Conservation (phyloP, 2,329 filamentous ascomycete genomes). For the Cryphonectria carpinicola region DNA sequence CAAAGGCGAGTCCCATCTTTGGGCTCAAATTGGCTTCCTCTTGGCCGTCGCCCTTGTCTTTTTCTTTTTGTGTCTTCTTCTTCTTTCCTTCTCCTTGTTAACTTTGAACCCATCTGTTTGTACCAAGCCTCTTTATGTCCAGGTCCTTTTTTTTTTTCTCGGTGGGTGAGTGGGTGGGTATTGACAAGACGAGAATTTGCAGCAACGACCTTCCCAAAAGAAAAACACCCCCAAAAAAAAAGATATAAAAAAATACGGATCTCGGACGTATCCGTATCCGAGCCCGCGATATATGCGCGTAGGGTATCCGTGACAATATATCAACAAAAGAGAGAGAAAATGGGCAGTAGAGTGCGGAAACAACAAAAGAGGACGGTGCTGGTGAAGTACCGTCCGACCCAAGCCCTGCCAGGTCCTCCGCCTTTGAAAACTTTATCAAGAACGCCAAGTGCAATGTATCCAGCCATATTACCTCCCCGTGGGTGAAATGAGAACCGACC, state of each 20-base stretch:
- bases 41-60: background rate
- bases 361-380: background rate
- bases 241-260: background rate
- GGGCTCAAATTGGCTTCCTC: background rate
- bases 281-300: conserved; percentile 21
- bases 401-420: conserved; percentile 17
- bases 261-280: conserved; percentile 9
- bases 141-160: background rate
- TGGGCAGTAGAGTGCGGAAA: background rate
- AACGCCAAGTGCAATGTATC: conserved; percentile 23
- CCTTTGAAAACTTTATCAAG: conserved; percentile 5
- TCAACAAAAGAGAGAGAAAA: conserved; percentile 25
- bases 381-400: conserved; percentile 11
- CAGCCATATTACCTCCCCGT: conserved; percentile 14
- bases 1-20: background rate
- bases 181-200: background rate
- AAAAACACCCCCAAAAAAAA: background rate
- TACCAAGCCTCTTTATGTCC: background rate
- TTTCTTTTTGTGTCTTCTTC: background rate
- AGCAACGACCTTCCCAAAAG: background rate
- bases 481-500: conserved; percentile 2
- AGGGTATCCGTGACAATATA: conserved; percentile 29
- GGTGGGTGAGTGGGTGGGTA: background rate
- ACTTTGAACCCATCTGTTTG: background rate
- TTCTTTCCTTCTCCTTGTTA: background rate